Conservation (phyloP, 345 rosid genomes). For the Salix arbutifolia region DNA sequence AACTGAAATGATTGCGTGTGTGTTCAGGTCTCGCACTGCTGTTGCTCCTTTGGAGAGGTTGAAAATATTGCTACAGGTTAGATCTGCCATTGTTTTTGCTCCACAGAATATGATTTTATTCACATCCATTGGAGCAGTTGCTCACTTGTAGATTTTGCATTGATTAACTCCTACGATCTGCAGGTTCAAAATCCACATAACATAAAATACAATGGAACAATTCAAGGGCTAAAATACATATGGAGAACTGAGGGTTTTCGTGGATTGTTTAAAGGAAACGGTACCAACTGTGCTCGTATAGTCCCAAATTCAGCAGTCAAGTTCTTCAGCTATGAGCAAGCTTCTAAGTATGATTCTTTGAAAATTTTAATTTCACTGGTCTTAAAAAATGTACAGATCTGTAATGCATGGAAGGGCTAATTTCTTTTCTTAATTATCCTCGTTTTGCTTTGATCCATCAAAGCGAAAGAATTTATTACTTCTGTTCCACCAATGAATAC, state of each 20-base stretch:
- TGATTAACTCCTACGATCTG: conserved; percentile 2
- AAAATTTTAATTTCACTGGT: not conserved
- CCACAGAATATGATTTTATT: not conserved
- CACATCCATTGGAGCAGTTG: not conserved
- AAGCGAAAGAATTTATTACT: not conserved
- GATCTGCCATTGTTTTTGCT: not conserved
- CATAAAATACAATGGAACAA: conserved; percentile 72
- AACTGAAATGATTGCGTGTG: not conserved
- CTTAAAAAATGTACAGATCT: not conserved
- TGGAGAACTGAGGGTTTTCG: conserved; percentile 85
- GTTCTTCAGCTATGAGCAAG: conserved; percentile 92
- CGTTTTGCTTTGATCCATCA: not conserved
- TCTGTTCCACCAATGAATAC: not conserved
- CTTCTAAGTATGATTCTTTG: conserved; percentile 56
- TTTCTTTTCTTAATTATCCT: not conserved
- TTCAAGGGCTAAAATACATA: conserved; percentile 79
- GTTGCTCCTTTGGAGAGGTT: conserved; percentile 95
- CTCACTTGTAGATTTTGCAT: conserved; percentile 1
- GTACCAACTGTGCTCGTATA: conserved; percentile 94
- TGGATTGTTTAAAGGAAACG: conserved; percentile 87
- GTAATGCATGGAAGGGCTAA: not conserved
- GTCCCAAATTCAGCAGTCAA: conserved; percentile 89
- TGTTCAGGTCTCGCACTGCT: conserved; percentile 80
- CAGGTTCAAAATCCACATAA: conserved; percentile 90
- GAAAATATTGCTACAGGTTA: conserved; percentile 82